A percentile compares a stretch with the other conserved stretches of the same genome.
These are phyloP conservation scores for Phytophthora kernoviae DNA, from an alignment of 352 stramenopile genomes.

Conservation along the genomic window DNA sequence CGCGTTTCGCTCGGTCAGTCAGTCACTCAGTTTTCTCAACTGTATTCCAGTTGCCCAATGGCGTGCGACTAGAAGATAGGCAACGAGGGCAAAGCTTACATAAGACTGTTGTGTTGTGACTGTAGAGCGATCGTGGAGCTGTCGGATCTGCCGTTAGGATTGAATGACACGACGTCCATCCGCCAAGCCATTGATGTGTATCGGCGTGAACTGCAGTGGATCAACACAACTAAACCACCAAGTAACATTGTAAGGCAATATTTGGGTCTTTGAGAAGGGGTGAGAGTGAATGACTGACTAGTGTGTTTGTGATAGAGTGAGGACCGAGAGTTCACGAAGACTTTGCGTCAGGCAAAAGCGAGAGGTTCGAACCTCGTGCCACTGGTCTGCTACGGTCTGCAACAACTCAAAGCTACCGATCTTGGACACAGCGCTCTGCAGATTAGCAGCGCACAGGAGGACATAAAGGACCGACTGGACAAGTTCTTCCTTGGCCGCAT, in stretches of 20 bases:
- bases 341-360: conserved; percentile 54
- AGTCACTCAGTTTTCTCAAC: background rate
- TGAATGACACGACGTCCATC: conserved; percentile 68
- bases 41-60: background rate
- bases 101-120: background rate
- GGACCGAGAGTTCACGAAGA: conserved; percentile 69
- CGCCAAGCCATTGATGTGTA: conserved; percentile 72
- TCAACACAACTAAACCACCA: conserved; percentile 49
- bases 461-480: conserved; percentile 91
- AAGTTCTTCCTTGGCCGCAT: conserved; percentile 99
- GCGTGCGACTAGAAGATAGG: background rate
- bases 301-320: conserved; percentile 30
- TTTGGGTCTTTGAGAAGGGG: too few relatives aligned
- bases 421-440: conserved; percentile 64
- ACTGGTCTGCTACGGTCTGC: conserved; percentile 75
- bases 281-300: conserved; percentile 2
- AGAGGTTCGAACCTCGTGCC: conserved; percentile 78
- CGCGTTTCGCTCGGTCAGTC: conserved; percentile 63
- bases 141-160: conserved; percentile 66
- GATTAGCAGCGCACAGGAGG: conserved; percentile 68
- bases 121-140: conserved; percentile 68
- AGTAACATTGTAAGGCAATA: conserved; percentile 37
- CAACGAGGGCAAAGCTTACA: too few relatives aligned
- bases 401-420: conserved; percentile 70
- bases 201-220: conserved; percentile 52